Conservation (phyloP, 208 protist genomes). For the Leishmania gerbilli region DNA sequence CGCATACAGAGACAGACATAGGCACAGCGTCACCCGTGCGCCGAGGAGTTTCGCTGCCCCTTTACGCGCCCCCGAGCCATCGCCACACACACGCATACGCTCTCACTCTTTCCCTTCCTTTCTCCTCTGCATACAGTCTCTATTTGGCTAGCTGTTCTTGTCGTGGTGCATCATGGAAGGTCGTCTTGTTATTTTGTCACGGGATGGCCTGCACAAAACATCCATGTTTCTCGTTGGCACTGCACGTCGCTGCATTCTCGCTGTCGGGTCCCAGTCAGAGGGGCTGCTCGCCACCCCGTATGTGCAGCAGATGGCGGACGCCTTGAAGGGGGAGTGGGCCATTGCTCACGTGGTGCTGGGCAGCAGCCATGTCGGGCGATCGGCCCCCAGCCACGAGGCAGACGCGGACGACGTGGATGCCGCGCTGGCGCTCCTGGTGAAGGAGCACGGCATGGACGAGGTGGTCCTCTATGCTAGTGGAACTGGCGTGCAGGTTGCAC, state of each 20-base stretch:
- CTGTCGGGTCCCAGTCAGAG: constrained; percentile 71
- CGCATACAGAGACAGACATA: constrained; percentile 1
- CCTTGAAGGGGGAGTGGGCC: constrained; percentile 43
- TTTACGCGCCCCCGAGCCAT: constrained; percentile 1
- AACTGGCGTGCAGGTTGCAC: constrained; percentile 76
- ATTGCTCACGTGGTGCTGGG: constrained; percentile 68
- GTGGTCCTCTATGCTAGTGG: constrained; percentile 68
- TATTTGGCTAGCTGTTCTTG: neutral
- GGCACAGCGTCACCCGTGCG: neutral
- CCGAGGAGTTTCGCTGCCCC: neutral
- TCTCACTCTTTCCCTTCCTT: neutral
- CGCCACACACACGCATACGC: neutral
- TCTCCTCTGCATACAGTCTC: no score
- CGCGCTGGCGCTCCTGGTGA: constrained; percentile 49
- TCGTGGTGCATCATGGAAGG: constrained; percentile 38
- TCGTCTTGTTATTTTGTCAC: constrained; percentile 50
- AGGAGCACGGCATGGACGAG: constrained; percentile 57
- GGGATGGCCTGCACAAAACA: constrained; percentile 61
- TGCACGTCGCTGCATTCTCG: constrained; percentile 62
- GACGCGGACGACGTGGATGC: constrained; percentile 80
- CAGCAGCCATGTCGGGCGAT: constrained; percentile 63
- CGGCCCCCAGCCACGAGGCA: constrained; percentile 49
- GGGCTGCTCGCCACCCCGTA: constrained; percentile 68
- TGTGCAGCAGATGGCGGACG: constrained; percentile 41
- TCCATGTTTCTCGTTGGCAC: constrained; percentile 62